A percentile compares a stretch with the other conserved stretches of the same genome.
These are phyloP conservation scores for Staphylotrichum tortipilum DNA, from an alignment of 495 filamentous ascomycete species.

Conservation along the genomic window DNA sequence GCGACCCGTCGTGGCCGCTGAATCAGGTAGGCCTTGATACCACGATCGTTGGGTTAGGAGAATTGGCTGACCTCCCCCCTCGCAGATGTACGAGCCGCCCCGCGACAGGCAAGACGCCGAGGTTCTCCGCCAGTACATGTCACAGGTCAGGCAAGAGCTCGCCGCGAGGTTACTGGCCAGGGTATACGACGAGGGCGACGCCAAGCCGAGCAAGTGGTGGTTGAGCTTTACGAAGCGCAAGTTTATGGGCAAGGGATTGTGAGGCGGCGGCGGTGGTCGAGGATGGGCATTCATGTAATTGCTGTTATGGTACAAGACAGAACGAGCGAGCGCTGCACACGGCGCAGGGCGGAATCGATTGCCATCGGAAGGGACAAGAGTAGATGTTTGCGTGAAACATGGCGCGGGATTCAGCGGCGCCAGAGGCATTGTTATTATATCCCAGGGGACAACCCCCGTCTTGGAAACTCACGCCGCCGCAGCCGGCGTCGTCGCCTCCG, in stretches of 20 bases:
- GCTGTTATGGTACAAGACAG: too few species aligned
- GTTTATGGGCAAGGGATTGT: constrained; percentile 95
- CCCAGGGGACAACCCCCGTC: too few species aligned
- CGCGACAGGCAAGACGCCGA: constrained; percentile 82
- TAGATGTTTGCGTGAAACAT: too few species aligned
- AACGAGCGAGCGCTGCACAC: neutral
- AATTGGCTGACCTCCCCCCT: too few species aligned
- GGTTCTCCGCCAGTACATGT: constrained; percentile 73
- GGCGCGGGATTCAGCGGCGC: constrained; percentile 11
- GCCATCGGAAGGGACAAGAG: too few species aligned
- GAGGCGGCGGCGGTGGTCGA: constrained; percentile 18
- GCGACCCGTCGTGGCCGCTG: constrained; percentile 86
- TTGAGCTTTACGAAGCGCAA: constrained; percentile 96
- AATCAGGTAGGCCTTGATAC: constrained; percentile 58
- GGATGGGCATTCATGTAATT: too few species aligned
- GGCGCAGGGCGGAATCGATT: neutral
- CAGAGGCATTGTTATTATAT: too few species aligned
- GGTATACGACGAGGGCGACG: constrained; percentile 78
- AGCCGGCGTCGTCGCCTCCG: constrained; percentile 21
- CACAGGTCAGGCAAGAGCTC: constrained; percentile 86
- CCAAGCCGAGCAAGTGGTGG: constrained; percentile 95
- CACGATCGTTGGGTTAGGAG: too few species aligned
- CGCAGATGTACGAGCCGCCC: constrained; percentile 59
- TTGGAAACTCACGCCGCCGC: neutral
- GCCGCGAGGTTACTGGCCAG: constrained; percentile 69